Evolutionary conservation across 371 early-diverging fungal genomes (phyloP).

Genomic region (Rhizomucor pusillus): DNA sequence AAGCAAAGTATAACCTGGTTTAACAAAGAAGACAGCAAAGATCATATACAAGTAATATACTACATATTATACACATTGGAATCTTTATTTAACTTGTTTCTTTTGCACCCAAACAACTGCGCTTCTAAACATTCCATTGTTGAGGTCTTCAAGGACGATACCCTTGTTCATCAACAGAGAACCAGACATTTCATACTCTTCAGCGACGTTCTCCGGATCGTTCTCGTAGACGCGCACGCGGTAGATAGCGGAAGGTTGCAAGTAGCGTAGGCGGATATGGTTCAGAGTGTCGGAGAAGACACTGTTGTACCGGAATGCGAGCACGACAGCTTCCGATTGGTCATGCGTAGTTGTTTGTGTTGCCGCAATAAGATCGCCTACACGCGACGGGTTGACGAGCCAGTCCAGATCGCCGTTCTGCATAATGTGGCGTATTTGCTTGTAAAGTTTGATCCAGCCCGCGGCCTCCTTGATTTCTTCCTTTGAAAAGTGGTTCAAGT

Average conservation of each 20-base stretch:
- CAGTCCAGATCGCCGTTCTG: constrained; percentile 34
- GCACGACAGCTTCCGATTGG: constrained; percentile 21
- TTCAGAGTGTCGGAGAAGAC: constrained; percentile 27
- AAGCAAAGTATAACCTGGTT: too few species aligned
- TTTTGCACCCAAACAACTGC: constrained; percentile 6
- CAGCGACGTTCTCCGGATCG: constrained; percentile 17
- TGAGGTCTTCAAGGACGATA: constrained; percentile 3
- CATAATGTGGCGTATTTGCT: constrained; percentile 21
- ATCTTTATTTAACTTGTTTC: too few species aligned
- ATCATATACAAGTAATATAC: too few species aligned
- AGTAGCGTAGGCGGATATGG: constrained; percentile 18
- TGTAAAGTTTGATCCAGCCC: constrained; percentile 37
- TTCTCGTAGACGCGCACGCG: constrained; percentile 17
- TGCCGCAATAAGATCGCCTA: constrained; percentile 8
- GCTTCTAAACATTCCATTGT: constrained; percentile 11
- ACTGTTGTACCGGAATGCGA: constrained; percentile 27
- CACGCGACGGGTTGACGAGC: constrained; percentile 21
- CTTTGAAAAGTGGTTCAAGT: constrained; percentile 14
- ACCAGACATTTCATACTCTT: constrained; percentile 20
- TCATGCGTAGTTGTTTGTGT: constrained; percentile 21
- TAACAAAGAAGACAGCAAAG: too few species aligned
- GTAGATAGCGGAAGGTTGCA: constrained; percentile 15
- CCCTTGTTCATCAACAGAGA: constrained; percentile 28
- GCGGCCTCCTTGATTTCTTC: constrained; percentile 14
- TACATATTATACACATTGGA: too few species aligned